Conservation (phyloP, 1,284 basidiomycete genomes). For the Psilocybe mexicana region DNA sequence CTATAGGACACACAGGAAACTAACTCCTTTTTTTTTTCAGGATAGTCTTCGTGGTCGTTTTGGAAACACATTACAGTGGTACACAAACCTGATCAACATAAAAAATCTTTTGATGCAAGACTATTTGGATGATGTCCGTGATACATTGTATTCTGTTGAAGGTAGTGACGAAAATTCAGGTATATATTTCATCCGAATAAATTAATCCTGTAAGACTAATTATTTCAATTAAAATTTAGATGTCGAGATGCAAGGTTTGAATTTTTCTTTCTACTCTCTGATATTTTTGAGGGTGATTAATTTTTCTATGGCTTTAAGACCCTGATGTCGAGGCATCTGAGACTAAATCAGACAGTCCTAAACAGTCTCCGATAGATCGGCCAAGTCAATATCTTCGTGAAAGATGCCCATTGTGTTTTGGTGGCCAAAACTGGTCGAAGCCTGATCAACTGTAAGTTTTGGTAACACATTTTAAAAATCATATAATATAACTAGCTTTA, state of each 20-base stretch:
- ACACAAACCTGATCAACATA: slow-evolving; percentile 1
- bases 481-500: neutral
- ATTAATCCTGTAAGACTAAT: neutral
- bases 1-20: too few species aligned
- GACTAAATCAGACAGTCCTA: neutral
- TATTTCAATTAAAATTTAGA: too few species aligned
- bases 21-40: too few species aligned
- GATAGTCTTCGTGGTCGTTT: slow-evolving; percentile 1
- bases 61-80: slow-evolving; percentile 9
- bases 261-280: too few species aligned
- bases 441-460: slow-evolving; percentile 3
- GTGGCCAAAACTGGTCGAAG: slow-evolving; percentile 8
- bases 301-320: neutral
- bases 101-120: slow-evolving; percentile 5
- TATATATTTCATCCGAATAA: neutral
- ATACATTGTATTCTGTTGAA: neutral
- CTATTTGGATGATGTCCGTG: slow-evolving; percentile 3
- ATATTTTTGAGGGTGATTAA: neutral
- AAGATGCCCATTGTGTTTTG: slow-evolving; percentile 9
- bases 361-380: neutral
- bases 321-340: neutral
- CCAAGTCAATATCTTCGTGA: slow-evolving; percentile 9
- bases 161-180: neutral
- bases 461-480: neutral
- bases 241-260: too few species aligned